These are phyloP conservation scores for Rhizopogon roseolus DNA, from an alignment of 768 basidiomycete genomes.

Conservation along the genomic window DNA sequence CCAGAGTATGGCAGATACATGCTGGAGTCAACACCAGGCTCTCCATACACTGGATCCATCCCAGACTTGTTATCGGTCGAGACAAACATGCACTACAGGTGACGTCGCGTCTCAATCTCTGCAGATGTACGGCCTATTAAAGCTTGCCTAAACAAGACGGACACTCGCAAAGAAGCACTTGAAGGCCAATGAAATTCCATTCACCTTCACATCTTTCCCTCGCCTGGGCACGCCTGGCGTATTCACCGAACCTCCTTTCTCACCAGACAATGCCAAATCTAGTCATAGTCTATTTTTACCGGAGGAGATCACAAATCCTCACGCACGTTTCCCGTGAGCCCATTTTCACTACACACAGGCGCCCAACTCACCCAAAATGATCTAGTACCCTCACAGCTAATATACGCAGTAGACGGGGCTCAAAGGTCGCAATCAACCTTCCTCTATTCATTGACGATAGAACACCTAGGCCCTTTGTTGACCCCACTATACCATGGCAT, in stretches of 20 bases:
- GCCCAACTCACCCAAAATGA: conserved; percentile 11
- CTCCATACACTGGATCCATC: conserved; percentile 88
- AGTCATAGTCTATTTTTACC: conserved; percentile 94
- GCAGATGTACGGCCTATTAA: conserved; percentile 3
- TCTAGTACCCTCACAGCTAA: conserved; percentile 94
- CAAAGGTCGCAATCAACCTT: conserved; percentile 93
- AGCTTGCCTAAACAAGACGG: conserved; percentile 46
- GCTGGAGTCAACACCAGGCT: conserved; percentile 96
- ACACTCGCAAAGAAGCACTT: conserved; percentile 79
- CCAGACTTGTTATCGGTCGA: conserved; percentile 87
- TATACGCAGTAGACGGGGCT: conserved; percentile 84
- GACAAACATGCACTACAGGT: conserved; percentile 93
- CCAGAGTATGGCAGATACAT: conserved; percentile 99
- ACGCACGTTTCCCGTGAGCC: conserved; percentile 90
- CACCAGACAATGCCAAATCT: conserved; percentile 71
- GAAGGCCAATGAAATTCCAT: conserved; percentile 78
- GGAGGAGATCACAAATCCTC: conserved; percentile 94
- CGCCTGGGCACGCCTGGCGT: conserved; percentile 82
- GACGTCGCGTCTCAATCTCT: background rate
- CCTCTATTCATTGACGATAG: conserved; percentile 87
- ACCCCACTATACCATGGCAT: conserved; percentile 89
- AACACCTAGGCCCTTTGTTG: conserved; percentile 87
- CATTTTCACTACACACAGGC: conserved; percentile 5
- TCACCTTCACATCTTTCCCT: conserved; percentile 95
- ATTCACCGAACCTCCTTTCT: conserved; percentile 88